Base-by-base conservation (phyloP, 257 asterid genomes). In the Salvia hispanica region DNA sequence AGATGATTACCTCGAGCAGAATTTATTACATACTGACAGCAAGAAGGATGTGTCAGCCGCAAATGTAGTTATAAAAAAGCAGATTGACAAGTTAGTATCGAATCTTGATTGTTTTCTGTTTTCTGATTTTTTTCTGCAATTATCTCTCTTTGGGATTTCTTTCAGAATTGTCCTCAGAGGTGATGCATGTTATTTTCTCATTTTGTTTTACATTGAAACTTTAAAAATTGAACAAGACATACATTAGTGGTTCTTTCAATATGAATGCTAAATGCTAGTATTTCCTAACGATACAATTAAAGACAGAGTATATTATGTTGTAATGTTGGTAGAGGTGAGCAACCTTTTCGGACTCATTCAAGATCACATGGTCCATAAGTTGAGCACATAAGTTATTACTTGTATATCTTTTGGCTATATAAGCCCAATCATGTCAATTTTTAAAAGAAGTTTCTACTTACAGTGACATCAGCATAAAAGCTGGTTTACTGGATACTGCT, bases 61-160 rank as follows among this genome's bases (percentile, higher is more conserved):
- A 72, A 71, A 69, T 58, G 80, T 62, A 69, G 87, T 74, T 59
- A 55, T 52, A 54, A 78, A 74, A 68, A 73, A 66, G 66, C 72
- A 71, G 42, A 60, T 56, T 74, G 78, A 83, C 64, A 73, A 74
- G 97, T 91, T 67, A 78, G 86, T 83, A 60, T 54, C 25, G 42
- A 15, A 58, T 28, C 56, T 28, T 60, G 33, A 34, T 55, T 65
- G 55, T 67, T 53, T 10, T 66, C n/a, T 16, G 47, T 69, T 58
- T 39, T 67, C 51, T 18, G 28, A 31, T 43, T 70, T 14, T 56
- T 58, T 74, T 57, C 57, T 16, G 58, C 28, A 47, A 31, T 42
- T 63, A 44, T n/a, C 21, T 11, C 40, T 62, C 34, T 64, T 55
- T 65, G 14, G 21, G 43, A 10, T 18, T 47, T 52, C 36, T 61